Evolutionary conservation across 805 yeast species (phyloP), one percentile per base, ranked within the genome.

Genomic region (Zygoascus ofunaensis): DNA sequence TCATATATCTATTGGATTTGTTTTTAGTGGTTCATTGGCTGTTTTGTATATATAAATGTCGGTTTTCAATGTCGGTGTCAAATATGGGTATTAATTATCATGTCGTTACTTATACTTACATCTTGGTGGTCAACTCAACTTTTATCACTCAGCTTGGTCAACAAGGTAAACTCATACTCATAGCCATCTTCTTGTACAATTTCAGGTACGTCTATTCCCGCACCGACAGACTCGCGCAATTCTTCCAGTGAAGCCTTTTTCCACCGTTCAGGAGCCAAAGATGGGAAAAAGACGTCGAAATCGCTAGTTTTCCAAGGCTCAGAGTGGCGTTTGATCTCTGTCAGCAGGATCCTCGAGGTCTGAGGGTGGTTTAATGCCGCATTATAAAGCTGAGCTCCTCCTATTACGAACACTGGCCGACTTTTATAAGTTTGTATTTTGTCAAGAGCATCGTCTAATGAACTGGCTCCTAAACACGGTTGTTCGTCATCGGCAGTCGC

Each of bases 381-480:
- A 42, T 76, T 72, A 64, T 92, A 92, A 5, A 92, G 69, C 58
- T 89, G 89, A 0, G 89, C 92, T 0, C 98, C 98, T 2, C 98
- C 98, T 49, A 92, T 90, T 21, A 92, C 73, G 57, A 79, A 92
- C 1, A 92, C 70, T 5, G 28, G 26, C 12, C 20, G n/a, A 14
- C 33, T n/a, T 7, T 22, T n/a, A 1, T 42, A 42, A 14, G 48
- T 49, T 39, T 28, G 24, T 5, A 47, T 48, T 44, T 49, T 46
- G 10, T 38, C 49, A 5, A 77, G 48, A 0, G 82, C 76, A 1
- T 62, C 62, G 4, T 66, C 62, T 15, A 79, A 54, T 1, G 79
- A 70, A 24, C 63, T 58, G 17, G 74, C 72, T 1, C 58, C 54
- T 20, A 62, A 34, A 5, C 68, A 70, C 7, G 30, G 30, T 4